These are phyloP conservation scores for Cyberlindnera mrakii DNA, from an alignment of 805 yeast genomes.

Conservation along the genomic window DNA sequence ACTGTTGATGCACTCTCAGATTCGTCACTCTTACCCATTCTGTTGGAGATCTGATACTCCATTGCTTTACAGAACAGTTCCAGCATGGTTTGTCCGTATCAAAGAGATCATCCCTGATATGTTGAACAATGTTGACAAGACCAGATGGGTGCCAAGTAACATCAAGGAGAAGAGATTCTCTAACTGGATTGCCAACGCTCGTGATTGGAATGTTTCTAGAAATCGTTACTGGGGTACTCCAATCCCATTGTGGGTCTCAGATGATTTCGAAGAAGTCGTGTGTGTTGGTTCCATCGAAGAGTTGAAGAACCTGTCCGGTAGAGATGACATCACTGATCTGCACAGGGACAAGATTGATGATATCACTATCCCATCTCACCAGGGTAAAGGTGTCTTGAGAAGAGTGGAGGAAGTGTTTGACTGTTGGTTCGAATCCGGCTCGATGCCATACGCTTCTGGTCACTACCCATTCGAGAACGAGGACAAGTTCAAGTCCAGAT, in stretches of 20 bases:
- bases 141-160: slow-evolving; percentile 90
- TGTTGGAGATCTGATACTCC: slow-evolving; percentile 99
- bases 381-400: slow-evolving; percentile 80
- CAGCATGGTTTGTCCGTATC: slow-evolving; percentile 97
- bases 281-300: slow-evolving; percentile 91
- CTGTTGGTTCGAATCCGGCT: slow-evolving; percentile 99
- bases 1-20: slow-evolving; percentile 69
- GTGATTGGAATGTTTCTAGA: slow-evolving; percentile 98
- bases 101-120: slow-evolving; percentile 83
- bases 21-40: slow-evolving; percentile 96
- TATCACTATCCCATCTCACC: slow-evolving; percentile 85
- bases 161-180: slow-evolving; percentile 94
- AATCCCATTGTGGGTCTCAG: slow-evolving; percentile 95
- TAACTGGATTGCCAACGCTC: slow-evolving; percentile 97
- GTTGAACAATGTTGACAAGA: slow-evolving; percentile 75
- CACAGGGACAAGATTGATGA: slow-evolving; percentile 92
- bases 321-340: slow-evolving; percentile 72
- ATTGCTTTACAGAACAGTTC: slow-evolving; percentile 89
- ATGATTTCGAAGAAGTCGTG: slow-evolving; percentile 86
- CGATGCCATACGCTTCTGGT: slow-evolving; percentile 96
- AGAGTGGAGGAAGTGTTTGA: slow-evolving; percentile 98
- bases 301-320: slow-evolving; percentile 80
- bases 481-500: slow-evolving; percentile 62
- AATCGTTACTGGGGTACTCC: slow-evolving; percentile 99
- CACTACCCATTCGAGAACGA: slow-evolving; percentile 93